These are phyloP conservation scores for Flammula alnicola DNA, from an alignment of 1,284 basidiomycete genomes.

Conservation along the genomic window DNA sequence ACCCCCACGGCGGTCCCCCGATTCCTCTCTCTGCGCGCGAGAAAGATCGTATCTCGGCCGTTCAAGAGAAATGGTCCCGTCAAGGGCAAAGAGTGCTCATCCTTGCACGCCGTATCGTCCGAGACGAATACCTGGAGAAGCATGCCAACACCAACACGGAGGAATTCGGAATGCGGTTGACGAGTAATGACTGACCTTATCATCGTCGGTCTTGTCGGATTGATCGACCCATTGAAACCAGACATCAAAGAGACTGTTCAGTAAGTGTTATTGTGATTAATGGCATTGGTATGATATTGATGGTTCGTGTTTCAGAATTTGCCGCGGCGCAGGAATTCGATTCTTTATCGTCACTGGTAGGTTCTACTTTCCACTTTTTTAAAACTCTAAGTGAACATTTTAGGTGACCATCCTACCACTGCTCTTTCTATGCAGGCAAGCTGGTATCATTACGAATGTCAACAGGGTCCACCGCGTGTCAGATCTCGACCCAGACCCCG, in stretches of 20 bases:
- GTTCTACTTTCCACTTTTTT: constrained; percentile 26
- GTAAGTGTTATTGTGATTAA: constrained; percentile 12
- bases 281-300: not conserved
- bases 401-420: constrained; percentile 43
- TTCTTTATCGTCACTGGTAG: constrained; percentile 75
- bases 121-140: constrained; percentile 32
- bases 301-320: constrained; percentile 31
- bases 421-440: constrained; percentile 67
- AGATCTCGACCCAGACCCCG: constrained; percentile 36
- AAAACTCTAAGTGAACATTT: not conserved
- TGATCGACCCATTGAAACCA: constrained; percentile 65
- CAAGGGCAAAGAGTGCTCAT: constrained; percentile 65
- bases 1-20: constrained; percentile 26
- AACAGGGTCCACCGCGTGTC: constrained; percentile 40
- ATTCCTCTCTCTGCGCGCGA: constrained; percentile 18
- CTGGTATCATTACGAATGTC: constrained; percentile 55
- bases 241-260: constrained; percentile 61
- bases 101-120: constrained; percentile 42
- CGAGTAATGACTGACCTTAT: constrained; percentile 48
- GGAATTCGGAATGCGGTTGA: constrained; percentile 43
- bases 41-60: constrained; percentile 33
- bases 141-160: constrained; percentile 36
- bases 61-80: constrained; percentile 57
- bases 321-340: constrained; percentile 63
- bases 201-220: constrained; percentile 64